Base-by-base conservation (phyloP, 2,329 filamentous ascomycete species). In the Pyrenochaeta sp. region DNA sequence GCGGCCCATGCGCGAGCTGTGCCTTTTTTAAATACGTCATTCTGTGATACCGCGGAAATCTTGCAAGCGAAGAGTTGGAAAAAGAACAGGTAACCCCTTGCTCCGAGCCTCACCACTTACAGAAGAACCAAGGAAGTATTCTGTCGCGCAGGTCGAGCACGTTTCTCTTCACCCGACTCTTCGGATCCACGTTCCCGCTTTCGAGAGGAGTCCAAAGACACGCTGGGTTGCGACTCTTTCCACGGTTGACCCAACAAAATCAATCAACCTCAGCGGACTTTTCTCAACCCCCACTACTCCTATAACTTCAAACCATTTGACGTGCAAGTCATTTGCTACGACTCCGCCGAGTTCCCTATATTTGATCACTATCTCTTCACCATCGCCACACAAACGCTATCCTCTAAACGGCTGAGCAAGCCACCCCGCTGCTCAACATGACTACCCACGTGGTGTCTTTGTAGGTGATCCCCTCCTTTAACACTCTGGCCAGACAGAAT, bases 401-500 rank as follows among this genome's bases (percentile, higher is more conserved):
- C 14, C 4, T 14, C 23, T 12, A 6, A 4, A 17, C 7, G 7
- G 40, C 21, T 23, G 40, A 21, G 40, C 20, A 42, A 21, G 40
- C 40, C 23, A 18, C 7, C 21, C 40, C 40, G 35, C 50, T 50
- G 58, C 61, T 54, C 58, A 66, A 48, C 53, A 86, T 87, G 84
- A 85, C 84, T 7, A 80, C 85, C 69, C 85, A 85, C 63, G 80
- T 86, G 42, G 83, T 81, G 50, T 85, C 83, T 35, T 77, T 87
- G 82, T 85, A 79, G 73, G 82, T 79, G 53, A 11, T 42, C 45
- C 12, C 20, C 42, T n/a, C 27, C 30, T 2, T 17, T 33, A 6
- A 36, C n/a, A 27, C 3, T 41, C 15, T 17, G 36, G 17, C 4
- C 36, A 39, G 18, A 20, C 21, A 21, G 35, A 39, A 11, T 30